Evolutionary conservation across 805 yeast species (phyloP), one percentile per base, ranked within the genome.

Genomic region (Dipodascus geniculatus): DNA sequence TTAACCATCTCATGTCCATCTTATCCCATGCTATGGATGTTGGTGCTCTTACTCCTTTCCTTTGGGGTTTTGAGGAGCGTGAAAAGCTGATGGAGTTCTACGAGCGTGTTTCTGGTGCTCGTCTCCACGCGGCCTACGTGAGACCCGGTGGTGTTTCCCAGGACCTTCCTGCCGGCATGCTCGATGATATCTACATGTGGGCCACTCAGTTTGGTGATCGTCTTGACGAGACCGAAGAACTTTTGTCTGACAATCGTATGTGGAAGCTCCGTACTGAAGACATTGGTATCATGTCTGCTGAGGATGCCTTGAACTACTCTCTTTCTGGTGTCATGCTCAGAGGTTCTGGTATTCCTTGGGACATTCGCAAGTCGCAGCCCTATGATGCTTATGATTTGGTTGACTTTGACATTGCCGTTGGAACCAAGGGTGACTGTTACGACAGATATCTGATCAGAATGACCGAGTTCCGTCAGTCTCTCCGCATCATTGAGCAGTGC

Each of bases 181-280:
- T 87, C 63, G 96, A 87, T 69, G 96, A 87, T 68, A 87, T 87
- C 60, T 87, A 85, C 71, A 87, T 87, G 91, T 87, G 96, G 96
- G 95, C 95, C 54, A 87, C 96, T 22, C 96, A 87, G 74, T 87
- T 87, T 62, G 96, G 95, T 67, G 96, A 87, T 73, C 81, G 96
- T 74, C 72, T 87, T 60, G 96, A 87, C 69, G 96, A 87, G 71
- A 82, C 85, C 58, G 96, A 87, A 73, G 96, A 87, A 71, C 77
- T 87, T 72, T 77, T 84, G 59, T 86, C 96, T 50, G 95, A 86
- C 66, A 87, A 87, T 72, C 83, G 96, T 73, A 87, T 87, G 70
- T 87, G 96, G 96, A 84, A 83, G 72, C 85, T 83, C 67, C 82
- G 96, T 75, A 85, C 95, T 23, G 71, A 81, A 54, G 89, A 81